phyloP scores from a whole-genome alignment of 148 eudicot genomes.

The Amaranthus cruentus region DNA sequence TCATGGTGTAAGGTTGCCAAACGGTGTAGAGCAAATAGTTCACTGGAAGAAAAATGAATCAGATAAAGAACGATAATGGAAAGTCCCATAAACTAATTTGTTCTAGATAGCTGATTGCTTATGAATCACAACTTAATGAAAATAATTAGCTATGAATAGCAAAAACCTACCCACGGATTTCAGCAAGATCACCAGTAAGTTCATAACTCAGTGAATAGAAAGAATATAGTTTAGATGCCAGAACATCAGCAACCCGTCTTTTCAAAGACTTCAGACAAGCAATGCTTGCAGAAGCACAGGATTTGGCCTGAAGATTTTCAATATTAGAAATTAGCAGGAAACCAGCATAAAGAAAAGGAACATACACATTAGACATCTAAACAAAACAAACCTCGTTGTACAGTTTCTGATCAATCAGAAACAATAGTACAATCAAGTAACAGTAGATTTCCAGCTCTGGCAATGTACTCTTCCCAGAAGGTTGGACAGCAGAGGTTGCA shows the following conservation, averaged over 20 bases:
- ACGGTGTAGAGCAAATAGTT: constrained; percentile 86
- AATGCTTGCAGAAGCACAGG: constrained; percentile 84
- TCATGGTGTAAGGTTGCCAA: constrained; percentile 89
- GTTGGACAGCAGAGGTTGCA: constrained; percentile 61
- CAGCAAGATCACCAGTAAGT: constrained; percentile 77
- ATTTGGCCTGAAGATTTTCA: constrained; percentile 56
- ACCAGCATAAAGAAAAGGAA: neutral
- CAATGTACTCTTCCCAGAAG: constrained; percentile 57
- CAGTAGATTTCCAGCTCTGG: constrained; percentile 89
- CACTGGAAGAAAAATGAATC: constrained; percentile 38
- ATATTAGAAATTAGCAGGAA: neutral
- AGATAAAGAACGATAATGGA: constrained; percentile 9
- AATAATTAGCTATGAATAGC: neutral
- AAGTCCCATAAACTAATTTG: neutral
- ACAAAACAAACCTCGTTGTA: constrained; percentile 50
- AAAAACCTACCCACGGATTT: constrained; percentile 72
- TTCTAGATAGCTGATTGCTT: neutral
- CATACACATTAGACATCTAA: neutral
- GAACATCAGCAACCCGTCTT: constrained; percentile 77
- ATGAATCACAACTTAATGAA: neutral
- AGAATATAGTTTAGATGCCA: constrained; percentile 79
- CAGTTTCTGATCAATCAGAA: constrained; percentile 71
- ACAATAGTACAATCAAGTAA: constrained; percentile 74
- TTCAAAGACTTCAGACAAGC: constrained; percentile 72
- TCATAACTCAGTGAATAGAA: constrained; percentile 85